phyloP scores from a whole-genome alignment of 495 filamentous ascomycete species.

The Penicillium crystallinum region DNA sequence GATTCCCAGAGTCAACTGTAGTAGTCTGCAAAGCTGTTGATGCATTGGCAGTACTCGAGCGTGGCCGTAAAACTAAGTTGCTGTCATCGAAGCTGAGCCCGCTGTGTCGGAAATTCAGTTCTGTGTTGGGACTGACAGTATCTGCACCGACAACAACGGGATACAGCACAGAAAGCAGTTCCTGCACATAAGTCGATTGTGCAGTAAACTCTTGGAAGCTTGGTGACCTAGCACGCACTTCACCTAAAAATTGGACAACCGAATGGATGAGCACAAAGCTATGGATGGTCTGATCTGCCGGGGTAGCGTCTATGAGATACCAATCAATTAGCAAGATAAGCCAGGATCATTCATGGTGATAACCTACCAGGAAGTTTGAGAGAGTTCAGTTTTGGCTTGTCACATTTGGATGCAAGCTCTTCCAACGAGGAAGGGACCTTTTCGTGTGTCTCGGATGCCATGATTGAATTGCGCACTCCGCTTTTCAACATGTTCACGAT shows the following conservation, averaged over 20 bases:
- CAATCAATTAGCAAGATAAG: background rate
- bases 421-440: background rate
- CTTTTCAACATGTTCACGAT: slow-evolving; percentile 85
- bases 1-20: slow-evolving; percentile 49
- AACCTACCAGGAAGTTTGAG: slow-evolving; percentile 17
- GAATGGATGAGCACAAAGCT: slow-evolving; percentile 54
- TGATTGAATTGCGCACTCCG: slow-evolving; percentile 55
- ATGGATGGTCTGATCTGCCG: slow-evolving; percentile 13
- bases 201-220: slow-evolving; percentile 76
- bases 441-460: slow-evolving; percentile 4
- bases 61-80: slow-evolving; percentile 73
- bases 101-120: slow-evolving; percentile 73
- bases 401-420: slow-evolving; percentile 4
- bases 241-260: slow-evolving; percentile 71
- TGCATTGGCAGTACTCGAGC: slow-evolving; percentile 45
- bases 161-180: slow-evolving; percentile 72
- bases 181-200: slow-evolving; percentile 70
- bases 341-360: background rate
- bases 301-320: slow-evolving; percentile 4
- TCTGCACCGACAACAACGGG: slow-evolving; percentile 82
- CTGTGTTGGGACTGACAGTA: slow-evolving; percentile 70
- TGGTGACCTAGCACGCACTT: slow-evolving; percentile 66
- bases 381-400: slow-evolving; percentile 18
- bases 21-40: slow-evolving; percentile 66
- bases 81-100: slow-evolving; percentile 78